phyloP scores from a whole-genome alignment of 148 eudicot genomes.

The Oxyria digyna region DNA sequence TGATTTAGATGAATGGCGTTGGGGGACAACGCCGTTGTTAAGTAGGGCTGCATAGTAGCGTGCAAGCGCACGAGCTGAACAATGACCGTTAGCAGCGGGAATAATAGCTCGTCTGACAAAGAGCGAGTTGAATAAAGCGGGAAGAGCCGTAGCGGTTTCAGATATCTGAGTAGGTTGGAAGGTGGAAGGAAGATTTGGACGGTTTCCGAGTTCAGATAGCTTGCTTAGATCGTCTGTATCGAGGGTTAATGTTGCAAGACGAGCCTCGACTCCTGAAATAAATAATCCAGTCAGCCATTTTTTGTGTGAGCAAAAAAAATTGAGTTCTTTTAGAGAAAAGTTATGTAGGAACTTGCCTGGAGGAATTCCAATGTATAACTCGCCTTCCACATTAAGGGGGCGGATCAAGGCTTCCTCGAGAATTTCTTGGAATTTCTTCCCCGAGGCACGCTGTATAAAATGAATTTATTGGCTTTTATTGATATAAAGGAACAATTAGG shows the following conservation, averaged over 20 bases:
- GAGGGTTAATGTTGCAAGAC: slow-evolving; percentile 72
- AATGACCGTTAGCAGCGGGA: slow-evolving; percentile 93
- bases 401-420: slow-evolving; percentile 84
- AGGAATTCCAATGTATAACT: slow-evolving; percentile 91
- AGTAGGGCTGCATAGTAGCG: slow-evolving; percentile 86
- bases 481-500: neutral
- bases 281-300: neutral
- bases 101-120: slow-evolving; percentile 78
- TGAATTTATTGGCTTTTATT: neutral
- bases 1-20: slow-evolving; percentile 47
- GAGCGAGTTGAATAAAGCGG: slow-evolving; percentile 66
- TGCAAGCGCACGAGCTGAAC: slow-evolving; percentile 97
- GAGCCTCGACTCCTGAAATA: slow-evolving; percentile 73
- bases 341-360: slow-evolving; percentile 48
- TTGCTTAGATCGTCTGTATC: slow-evolving; percentile 61
- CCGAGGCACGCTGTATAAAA: slow-evolving; percentile 60
- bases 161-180: slow-evolving; percentile 53
- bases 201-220: slow-evolving; percentile 28
- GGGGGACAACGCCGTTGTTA: slow-evolving; percentile 52
- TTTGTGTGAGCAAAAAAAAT: neutral
- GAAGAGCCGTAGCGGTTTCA: slow-evolving; percentile 40
- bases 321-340: neutral
- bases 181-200: slow-evolving; percentile 57
- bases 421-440: slow-evolving; percentile 82
- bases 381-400: slow-evolving; percentile 78